Evolutionary conservation across 495 filamentous ascomycete species (phyloP), one percentile per base, ranked within the genome.

Genomic region (Rostrohypoxylon terebratum): DNA sequence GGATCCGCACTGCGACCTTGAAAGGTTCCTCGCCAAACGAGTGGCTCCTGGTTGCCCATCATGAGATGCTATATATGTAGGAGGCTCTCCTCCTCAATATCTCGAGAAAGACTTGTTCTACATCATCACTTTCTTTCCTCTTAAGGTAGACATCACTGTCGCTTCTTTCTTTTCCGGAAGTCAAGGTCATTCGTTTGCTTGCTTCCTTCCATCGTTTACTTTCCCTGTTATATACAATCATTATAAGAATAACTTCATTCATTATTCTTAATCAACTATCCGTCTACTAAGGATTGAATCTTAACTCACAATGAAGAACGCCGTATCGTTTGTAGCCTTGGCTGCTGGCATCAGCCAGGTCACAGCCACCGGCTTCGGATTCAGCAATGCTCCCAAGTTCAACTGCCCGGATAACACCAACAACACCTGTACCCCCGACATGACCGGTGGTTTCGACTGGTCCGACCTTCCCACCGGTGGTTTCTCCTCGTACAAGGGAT

Each of bases 361-460:
- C 53, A 76, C 85, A 75, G 90, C 90, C 71, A 88, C 86, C 47
- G 58, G 75, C 18, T 75, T 75, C 63, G 78, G 79, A 77, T 94
- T 92, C 87, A 79, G 81, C 75, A 82, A 86, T 64, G 85, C 88
- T 59, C 77, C 84, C 42, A 79, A 85, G 54, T 97, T 89, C 82
- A 81, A 83, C 53, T 91, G 84, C 82, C 93, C 93, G 7, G 81
- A 81, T 55, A 94, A 92, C 84, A 90, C 88, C 75, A 81, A 93
- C 82, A 95, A 96, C 81, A 79, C 90, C 57, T 97, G 94, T 83
- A 89, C 85, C 54, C 77, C 86, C 14, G 73, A 90, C 61, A 91
- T 94, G 80, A 78, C 83, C 23, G 71, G 73, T 18, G 94, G 94
- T 40, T 93, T 91, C 75, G 85, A 90, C 85, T 97, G 90, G 87